Evolutionary conservation across 2,329 filamentous ascomycete species (phyloP).

Genomic region (Aspergillus uvarum): DNA sequence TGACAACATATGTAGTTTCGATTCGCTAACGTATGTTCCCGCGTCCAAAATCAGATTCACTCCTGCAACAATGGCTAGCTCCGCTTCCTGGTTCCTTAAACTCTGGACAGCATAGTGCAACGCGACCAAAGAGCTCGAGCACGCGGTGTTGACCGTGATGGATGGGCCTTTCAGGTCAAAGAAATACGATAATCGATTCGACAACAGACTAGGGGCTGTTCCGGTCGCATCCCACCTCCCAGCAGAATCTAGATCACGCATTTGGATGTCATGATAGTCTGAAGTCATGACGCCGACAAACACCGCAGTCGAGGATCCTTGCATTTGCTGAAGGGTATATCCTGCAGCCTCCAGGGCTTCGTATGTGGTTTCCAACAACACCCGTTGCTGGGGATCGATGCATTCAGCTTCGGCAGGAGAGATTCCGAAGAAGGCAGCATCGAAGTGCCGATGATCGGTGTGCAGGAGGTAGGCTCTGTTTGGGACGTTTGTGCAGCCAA

Average conservation of each 20-base stretch:
- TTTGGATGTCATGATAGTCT: constrained; percentile 8
- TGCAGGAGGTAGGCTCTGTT: constrained; percentile 3
- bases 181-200: constrained; percentile 35
- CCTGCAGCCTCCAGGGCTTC: constrained; percentile 10
- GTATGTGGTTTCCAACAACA: constrained; percentile 14
- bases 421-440: constrained; percentile 12
- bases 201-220: constrained; percentile 31
- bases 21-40: constrained; percentile 9
- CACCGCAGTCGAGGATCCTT: neutral
- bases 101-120: constrained; percentile 28
- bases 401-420: constrained; percentile 8
- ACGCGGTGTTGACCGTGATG: constrained; percentile 46
- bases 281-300: constrained; percentile 11
- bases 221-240: constrained; percentile 19
- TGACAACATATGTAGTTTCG: constrained; percentile 42
- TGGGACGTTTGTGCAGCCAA: neutral
- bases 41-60: constrained; percentile 18
- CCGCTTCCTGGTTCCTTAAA: constrained; percentile 23
- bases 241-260: neutral
- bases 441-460: constrained; percentile 5
- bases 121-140: constrained; percentile 38
- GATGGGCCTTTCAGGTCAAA: constrained; percentile 27
- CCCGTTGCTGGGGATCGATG: constrained; percentile 15
- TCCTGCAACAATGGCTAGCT: constrained; percentile 11
- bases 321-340: neutral